phyloP scores from a whole-genome alignment of 257 asterid genomes.

The Solanum sejunctum region DNA sequence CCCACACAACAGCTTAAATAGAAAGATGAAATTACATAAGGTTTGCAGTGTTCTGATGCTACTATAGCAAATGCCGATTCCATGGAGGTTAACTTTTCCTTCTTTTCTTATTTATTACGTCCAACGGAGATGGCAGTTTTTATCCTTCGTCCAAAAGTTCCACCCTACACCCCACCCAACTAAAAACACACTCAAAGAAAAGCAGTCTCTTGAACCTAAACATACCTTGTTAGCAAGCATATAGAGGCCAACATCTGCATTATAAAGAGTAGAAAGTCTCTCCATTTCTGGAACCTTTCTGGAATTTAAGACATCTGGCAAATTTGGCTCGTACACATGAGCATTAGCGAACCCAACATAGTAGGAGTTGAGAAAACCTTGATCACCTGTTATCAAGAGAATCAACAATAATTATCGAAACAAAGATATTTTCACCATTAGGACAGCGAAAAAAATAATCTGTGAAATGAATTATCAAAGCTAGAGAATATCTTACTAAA shows the following conservation, averaged over 20 bases:
- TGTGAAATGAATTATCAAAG: background rate
- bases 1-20: background rate
- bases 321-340: conserved; percentile 68
- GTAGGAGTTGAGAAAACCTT: conserved; percentile 96
- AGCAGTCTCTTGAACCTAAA: background rate
- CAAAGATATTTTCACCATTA: background rate
- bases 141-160: background rate
- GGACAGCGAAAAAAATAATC: background rate
- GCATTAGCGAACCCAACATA: conserved; percentile 84
- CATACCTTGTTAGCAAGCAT: conserved; percentile 98
- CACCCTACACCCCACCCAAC: background rate
- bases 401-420: background rate
- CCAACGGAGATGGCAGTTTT: background rate
- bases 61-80: background rate
- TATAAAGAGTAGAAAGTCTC: conserved; percentile 89
- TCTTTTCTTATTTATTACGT: background rate
- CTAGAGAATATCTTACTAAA: background rate
- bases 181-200: background rate
- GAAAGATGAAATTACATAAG: background rate
- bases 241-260: conserved; percentile 99
- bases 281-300: conserved; percentile 86
- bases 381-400: conserved; percentile 62
- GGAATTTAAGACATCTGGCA: conserved; percentile 55
- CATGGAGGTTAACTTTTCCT: background rate
- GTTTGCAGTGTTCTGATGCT: background rate